Conservation (phyloP, 2,329 filamentous ascomycete genomes). For the Fusarium sp. region DNA sequence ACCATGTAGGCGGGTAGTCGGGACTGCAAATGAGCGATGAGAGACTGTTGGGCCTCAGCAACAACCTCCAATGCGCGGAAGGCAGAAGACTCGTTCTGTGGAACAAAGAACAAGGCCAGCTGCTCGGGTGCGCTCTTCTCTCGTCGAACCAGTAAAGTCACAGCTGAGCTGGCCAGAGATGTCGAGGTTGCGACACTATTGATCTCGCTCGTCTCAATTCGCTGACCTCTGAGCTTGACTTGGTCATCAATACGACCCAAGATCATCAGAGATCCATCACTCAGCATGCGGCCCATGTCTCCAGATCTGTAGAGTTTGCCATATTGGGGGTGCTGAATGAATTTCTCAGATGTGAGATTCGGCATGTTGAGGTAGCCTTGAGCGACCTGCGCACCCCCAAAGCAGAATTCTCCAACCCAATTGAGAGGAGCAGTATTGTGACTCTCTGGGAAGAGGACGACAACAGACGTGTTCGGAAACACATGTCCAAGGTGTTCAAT, state of each 20-base stretch:
- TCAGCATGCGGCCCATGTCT: constrained; percentile 82
- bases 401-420: constrained; percentile 85
- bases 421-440: constrained; percentile 73
- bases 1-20: constrained; percentile 82
- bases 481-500: constrained; percentile 82
- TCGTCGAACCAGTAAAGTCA: constrained; percentile 68
- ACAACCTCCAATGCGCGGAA: constrained; percentile 56
- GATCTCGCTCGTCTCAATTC: constrained; percentile 84
- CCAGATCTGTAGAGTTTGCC: constrained; percentile 86
- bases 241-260: constrained; percentile 81
- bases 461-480: constrained; percentile 80
- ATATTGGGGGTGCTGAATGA: constrained; percentile 75
- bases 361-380: constrained; percentile 78
- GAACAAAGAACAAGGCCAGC: constrained; percentile 78
- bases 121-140: constrained; percentile 58
- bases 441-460: constrained; percentile 65
- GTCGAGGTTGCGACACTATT: constrained; percentile 70
- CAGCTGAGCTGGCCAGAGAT: constrained; percentile 67
- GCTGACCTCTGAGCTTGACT: constrained; percentile 83
- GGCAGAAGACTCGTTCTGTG: constrained; percentile 40
- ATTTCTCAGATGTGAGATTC: constrained; percentile 72
- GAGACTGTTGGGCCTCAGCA: constrained; percentile 49
- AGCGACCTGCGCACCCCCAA: constrained; percentile 85
- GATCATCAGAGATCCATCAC: constrained; percentile 81
- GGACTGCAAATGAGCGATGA: constrained; percentile 68